phyloP scores from a whole-genome alignment of 345 rosid genomes.

The Acer negundo region DNA sequence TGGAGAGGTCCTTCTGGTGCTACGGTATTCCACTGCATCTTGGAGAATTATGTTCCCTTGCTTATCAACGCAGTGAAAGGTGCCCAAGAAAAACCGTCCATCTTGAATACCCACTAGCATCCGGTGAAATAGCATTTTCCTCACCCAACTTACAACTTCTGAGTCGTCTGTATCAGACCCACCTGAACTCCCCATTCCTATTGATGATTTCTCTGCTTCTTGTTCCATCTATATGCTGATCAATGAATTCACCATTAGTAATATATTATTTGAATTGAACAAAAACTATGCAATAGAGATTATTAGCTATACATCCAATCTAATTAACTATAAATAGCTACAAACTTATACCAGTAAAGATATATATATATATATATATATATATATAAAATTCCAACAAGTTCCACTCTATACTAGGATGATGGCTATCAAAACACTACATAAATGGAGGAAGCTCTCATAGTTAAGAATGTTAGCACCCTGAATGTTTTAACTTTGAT shows the following conservation, averaged over 20 bases:
- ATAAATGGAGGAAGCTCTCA: too few species aligned
- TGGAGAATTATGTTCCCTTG: constrained; percentile 92
- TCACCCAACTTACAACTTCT: constrained; percentile 44
- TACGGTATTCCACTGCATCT: constrained; percentile 83
- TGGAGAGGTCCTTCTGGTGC: constrained; percentile 70
- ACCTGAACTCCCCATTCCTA: constrained; percentile 13
- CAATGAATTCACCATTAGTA: constrained; percentile 3
- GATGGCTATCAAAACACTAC: too few species aligned
- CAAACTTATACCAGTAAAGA: too few species aligned
- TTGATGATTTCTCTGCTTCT: constrained; percentile 21
- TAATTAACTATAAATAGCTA: neutral
- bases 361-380: too few species aligned
- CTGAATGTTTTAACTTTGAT: too few species aligned
- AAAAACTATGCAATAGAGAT: neutral
- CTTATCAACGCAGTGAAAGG: constrained; percentile 88
- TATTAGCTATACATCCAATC: neutral
- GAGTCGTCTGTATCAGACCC: constrained; percentile 5
- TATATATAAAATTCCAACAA: too few species aligned
- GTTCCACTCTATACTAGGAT: too few species aligned
- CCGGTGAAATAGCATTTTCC: constrained; percentile 65
- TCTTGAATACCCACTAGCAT: constrained; percentile 87
- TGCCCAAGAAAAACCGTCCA: constrained; percentile 86
- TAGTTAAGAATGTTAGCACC: too few species aligned
- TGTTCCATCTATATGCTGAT: constrained; percentile 29
- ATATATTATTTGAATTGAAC: too few species aligned